phyloP scores from a whole-genome alignment of 1,284 basidiomycete genomes.

The Lentinula novae-zelandiae region DNA sequence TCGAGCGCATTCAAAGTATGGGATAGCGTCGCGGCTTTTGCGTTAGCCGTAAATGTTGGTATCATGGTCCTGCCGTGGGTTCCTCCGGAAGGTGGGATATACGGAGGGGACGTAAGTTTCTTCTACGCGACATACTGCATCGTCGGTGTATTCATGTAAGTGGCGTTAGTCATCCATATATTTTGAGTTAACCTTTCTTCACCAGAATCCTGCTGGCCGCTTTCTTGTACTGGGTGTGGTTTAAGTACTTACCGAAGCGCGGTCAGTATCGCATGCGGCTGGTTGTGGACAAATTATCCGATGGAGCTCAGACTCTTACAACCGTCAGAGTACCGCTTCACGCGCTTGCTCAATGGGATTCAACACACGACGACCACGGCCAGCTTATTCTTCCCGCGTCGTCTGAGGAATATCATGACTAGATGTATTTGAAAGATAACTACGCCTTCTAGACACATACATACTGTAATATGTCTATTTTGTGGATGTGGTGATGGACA shows the following conservation, averaged over 20 bases:
- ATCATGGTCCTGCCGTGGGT: conserved; percentile 47
- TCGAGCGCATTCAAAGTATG: conserved; percentile 32
- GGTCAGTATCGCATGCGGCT: neutral
- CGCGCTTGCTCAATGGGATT: conserved; percentile 30
- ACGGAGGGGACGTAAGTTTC: conserved; percentile 36
- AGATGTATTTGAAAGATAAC: neutral
- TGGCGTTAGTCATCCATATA: conserved; percentile 4
- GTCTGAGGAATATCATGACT: neutral
- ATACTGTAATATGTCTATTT: neutral
- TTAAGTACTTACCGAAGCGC: neutral
- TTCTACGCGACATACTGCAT: conserved; percentile 32
- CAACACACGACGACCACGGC: conserved; percentile 30
- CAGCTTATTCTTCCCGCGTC: neutral
- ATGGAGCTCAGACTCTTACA: conserved; percentile 28
- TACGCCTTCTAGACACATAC: neutral
- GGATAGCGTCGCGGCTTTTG: conserved; percentile 33
- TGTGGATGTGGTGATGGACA: neutral
- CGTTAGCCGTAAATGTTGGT: conserved; percentile 36
- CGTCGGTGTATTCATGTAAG: conserved; percentile 31
- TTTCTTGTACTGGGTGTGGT: neutral
- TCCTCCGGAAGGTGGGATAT: conserved; percentile 29
- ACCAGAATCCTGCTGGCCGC: neutral
- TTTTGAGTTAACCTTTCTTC: neutral
- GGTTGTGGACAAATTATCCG: conserved; percentile 9
- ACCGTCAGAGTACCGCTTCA: conserved; percentile 28